Evolutionary conservation across 2,329 filamentous ascomycete species (phyloP).

Genomic region (Colletotrichum aenigma): DNA sequence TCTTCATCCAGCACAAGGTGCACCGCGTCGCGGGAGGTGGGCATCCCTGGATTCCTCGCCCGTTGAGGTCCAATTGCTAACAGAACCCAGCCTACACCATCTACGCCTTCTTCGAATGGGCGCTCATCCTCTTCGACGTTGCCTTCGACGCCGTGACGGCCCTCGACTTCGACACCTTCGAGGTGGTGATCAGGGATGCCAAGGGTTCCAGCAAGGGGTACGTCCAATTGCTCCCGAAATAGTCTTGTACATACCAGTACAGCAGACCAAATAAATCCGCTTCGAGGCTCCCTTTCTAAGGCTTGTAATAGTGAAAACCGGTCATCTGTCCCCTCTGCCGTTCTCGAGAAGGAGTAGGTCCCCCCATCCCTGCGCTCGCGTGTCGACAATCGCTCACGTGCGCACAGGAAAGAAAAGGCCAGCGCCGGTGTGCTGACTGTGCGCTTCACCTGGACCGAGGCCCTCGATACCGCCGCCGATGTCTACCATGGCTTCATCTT

Average conservation of each 20-base stretch:
- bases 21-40: constrained; percentile 91
- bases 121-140: constrained; percentile 92
- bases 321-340: constrained; percentile 51
- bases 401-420: constrained; percentile 73
- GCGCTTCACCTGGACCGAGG: constrained; percentile 74
- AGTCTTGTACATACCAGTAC: constrained; percentile 49
- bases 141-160: constrained; percentile 95
- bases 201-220: constrained; percentile 97
- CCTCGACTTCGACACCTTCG: constrained; percentile 87
- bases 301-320: constrained; percentile 48
- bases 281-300: constrained; percentile 43
- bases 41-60: constrained; percentile 30
- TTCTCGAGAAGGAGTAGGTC: constrained; percentile 77
- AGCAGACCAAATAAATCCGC: constrained; percentile 34
- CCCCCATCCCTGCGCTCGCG: background rate
- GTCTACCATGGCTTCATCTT: constrained; percentile 95
- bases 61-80: background rate
- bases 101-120: constrained; percentile 98
- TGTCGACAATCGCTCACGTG: background rate
- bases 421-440: constrained; percentile 72
- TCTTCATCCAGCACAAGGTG: constrained; percentile 98
- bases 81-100: constrained; percentile 81
- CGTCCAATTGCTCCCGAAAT: constrained; percentile 93
- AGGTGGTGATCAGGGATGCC: constrained; percentile 86
- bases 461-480: constrained; percentile 83